Evolutionary conservation across 2,329 filamentous ascomycete genomes (phyloP), one percentile per base, ranked within the genome.

Genomic region (Aureobasidium sp.): DNA sequence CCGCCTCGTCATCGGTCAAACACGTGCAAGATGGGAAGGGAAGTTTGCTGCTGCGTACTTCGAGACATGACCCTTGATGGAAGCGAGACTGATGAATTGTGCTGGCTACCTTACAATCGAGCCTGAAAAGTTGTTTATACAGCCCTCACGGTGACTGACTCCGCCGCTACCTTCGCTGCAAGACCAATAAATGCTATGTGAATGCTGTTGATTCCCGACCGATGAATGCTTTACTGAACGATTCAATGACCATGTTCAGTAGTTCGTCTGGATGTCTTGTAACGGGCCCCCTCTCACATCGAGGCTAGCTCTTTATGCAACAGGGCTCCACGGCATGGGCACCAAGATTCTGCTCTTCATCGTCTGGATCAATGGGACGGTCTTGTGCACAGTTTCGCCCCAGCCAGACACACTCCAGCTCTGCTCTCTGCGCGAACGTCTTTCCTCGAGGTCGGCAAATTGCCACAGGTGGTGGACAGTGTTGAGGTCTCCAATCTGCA

Each of bases 381-480:
- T 99, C 83, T 96, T 97, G 81, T 99, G 94, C 40, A 97, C 94
- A 27, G 93, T 97, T 71, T 97, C 90, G 58, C 89, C 91, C 94
- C 94, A 99, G 49, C 94, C 94, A 72, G 96, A 89, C 44, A 96
- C 85, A 66, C 86, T 85, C 94, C 94, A 99, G 74, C 92, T 97
- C 81, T 95, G 86, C 81, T 99, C 94, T 67, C 94, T 85, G 67
- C 91, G 85, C 39, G 89, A 79, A 75, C 95, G 94, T 67, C 94
- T 86, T 78, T 97, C 94, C 76, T 97, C 92, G 64, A 99, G 77
- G 75, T 99, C 90, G 68, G 93, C 92, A 79, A 97, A 99, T 73
- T 99, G 94, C 94, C 94, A 99, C 24, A 99, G 82, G 74, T 97
- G 93, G 75, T 99, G 92, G 37, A 99, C 94, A 0, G 91, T 97